phyloP scores from a whole-genome alignment of 2,329 filamentous ascomycete species.

The Thelonectria blattea region DNA sequence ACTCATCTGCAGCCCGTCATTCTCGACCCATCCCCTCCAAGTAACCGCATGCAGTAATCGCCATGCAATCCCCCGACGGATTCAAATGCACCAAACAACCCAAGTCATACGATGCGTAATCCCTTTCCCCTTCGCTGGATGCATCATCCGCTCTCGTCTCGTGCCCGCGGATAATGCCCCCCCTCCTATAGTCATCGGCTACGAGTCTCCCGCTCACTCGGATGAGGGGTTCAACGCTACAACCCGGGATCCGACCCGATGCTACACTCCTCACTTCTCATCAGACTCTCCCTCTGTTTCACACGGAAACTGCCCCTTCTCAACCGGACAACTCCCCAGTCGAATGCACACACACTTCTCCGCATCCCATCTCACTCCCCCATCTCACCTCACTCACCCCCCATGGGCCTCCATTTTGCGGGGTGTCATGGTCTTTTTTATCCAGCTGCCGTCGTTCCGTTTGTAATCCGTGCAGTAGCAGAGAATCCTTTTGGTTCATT shows the following conservation, averaged over 20 bases:
- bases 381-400: background rate
- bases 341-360: background rate
- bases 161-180: conserved; percentile 11
- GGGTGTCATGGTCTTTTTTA: background rate
- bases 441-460: conserved; percentile 4
- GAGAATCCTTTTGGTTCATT: background rate
- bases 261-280: background rate
- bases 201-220: background rate
- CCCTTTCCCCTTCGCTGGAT: background rate
- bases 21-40: background rate
- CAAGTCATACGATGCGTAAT: background rate
- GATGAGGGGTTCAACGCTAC: background rate
- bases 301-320: background rate
- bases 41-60: background rate
- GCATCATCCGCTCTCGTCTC: conserved; percentile 6
- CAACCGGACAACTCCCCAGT: background rate
- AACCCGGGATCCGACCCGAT: conserved; percentile 14
- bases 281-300: background rate
- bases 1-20: background rate
- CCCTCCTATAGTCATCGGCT: background rate
- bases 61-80: background rate
- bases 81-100: background rate
- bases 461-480: conserved; percentile 10
- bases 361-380: conserved; percentile 1
- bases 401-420: conserved; percentile 16